phyloP scores from a whole-genome alignment of 2,329 filamentous ascomycete species.

The Periglandula ipomoeae region DNA sequence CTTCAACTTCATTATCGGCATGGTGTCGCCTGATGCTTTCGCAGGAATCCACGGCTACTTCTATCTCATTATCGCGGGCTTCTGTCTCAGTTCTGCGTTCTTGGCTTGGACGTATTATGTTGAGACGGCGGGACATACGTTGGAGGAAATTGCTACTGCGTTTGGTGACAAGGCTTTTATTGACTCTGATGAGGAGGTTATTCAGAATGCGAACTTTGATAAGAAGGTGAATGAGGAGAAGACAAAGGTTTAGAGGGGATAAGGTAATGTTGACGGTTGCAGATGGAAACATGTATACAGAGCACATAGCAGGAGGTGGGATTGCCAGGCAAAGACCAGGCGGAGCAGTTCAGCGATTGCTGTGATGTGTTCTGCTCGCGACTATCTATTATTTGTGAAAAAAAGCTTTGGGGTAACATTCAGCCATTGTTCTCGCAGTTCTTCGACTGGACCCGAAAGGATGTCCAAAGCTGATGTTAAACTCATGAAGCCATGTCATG shows the following conservation, averaged over 20 bases:
- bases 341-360: too few relatives aligned
- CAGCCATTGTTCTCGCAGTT: too few relatives aligned
- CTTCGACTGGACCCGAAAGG: too few relatives aligned
- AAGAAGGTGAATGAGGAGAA: background rate
- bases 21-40: conserved; percentile 33
- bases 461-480: too few relatives aligned
- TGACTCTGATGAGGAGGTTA: conserved; percentile 8
- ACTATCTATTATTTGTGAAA: too few relatives aligned
- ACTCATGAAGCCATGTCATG: too few relatives aligned
- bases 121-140: conserved; percentile 27
- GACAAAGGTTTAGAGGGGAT: background rate
- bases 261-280: too few relatives aligned
- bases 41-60: conserved; percentile 31
- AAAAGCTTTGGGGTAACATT: too few relatives aligned
- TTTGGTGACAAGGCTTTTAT: conserved; percentile 32
- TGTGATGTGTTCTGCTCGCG: too few relatives aligned
- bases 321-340: too few relatives aligned
- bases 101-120: conserved; percentile 31
- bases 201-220: background rate
- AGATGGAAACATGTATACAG: too few relatives aligned
- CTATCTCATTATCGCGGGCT: conserved; percentile 31
- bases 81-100: conserved; percentile 23
- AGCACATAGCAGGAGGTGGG: too few relatives aligned
- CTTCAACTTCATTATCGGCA: conserved; percentile 20
- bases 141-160: conserved; percentile 29